Conservation (phyloP, 345 rosid genomes). For the Dipteronia dyeriana region DNA sequence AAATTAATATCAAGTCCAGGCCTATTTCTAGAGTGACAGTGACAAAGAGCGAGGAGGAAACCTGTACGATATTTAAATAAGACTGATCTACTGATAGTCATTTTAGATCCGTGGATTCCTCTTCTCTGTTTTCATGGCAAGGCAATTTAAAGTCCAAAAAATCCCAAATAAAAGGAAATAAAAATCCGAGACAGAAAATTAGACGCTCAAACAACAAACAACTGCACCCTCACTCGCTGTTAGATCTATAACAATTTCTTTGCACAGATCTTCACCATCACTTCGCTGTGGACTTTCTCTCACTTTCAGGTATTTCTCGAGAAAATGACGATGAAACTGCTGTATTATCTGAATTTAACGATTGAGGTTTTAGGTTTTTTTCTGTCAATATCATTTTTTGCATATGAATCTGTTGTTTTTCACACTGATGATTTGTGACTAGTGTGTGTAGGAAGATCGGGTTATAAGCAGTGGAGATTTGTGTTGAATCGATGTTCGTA, state of each 20-base stretch:
- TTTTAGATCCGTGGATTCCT: conserved; percentile 48
- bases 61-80: conserved; percentile 23
- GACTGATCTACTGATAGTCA: conserved; percentile 2
- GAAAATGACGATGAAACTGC: background rate
- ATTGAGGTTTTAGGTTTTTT: background rate
- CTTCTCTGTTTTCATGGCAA: conserved; percentile 19
- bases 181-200: background rate
- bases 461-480: conserved; percentile 8
- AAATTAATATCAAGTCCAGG: conserved; percentile 14
- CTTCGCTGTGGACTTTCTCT: conserved; percentile 14
- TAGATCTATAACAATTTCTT: conserved; percentile 20
- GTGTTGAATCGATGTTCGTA: conserved; percentile 27
- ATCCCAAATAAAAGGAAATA: background rate
- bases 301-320: conserved; percentile 19
- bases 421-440: conserved; percentile 6
- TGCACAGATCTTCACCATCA: background rate
- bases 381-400: background rate
- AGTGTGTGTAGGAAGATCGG: conserved; percentile 13
- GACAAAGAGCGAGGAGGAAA: background rate
- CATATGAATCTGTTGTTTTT: background rate
- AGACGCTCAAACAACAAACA: background rate
- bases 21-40: background rate
- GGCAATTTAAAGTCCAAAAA: conserved; percentile 8
- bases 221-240: conserved; percentile 1
- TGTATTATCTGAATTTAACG: background rate